Base-by-base conservation (phyloP, 2,329 filamentous ascomycete species). In the Stagonosporopsis rhizophila region DNA sequence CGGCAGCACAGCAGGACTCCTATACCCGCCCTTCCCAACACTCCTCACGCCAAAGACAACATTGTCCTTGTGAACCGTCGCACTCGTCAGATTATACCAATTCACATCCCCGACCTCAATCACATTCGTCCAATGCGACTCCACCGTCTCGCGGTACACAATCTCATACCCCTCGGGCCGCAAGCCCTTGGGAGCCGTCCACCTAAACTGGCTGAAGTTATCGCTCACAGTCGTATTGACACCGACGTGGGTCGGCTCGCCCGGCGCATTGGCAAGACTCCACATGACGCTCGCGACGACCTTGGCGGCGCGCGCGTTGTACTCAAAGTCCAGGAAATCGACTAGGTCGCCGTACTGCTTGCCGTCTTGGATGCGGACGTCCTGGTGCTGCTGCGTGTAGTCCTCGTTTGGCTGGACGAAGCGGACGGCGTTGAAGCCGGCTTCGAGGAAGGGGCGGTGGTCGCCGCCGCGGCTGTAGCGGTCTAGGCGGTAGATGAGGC, bases 401-500 rank as follows among this genome's bases (percentile, higher is more conserved):
- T 85, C 73, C 69, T 85, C 83, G 44, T 80, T 76, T 0, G 83
- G 80, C 72, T 85, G 83, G 1, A 82, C 84, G 75, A 84, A 84
- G 5, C 83, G 77, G 7, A 80, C 77, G 2, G 79, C 81, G 3
- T 81, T 74, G 64, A 81, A 85, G 1, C 82, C 82, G 23, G 79
- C 76, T 34, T 80, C 73, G 20, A 85, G 79, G 67, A 85, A 85
- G 2, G 80, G 76, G 15, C 76, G 68, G 66, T 85, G 83, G 67
- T 85, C 83, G 23, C 83, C 83, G 35, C 83, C 81, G 9, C 83
- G 77, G n/a, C 83, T 74, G 72, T 80, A 85, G 8, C 83, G 78
- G 59, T 85, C 83, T 0, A 81, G 75, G 0, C 82, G 78, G 69
- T 85, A 84, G 39, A 85, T 77, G 39, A 83, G 71, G 11, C 80